A percentile compares a stretch with the other conserved stretches of the same genome.
Conservation (phyloP, 2,329 filamentous ascomycete species). For the Botrytis deweyae region DNA sequence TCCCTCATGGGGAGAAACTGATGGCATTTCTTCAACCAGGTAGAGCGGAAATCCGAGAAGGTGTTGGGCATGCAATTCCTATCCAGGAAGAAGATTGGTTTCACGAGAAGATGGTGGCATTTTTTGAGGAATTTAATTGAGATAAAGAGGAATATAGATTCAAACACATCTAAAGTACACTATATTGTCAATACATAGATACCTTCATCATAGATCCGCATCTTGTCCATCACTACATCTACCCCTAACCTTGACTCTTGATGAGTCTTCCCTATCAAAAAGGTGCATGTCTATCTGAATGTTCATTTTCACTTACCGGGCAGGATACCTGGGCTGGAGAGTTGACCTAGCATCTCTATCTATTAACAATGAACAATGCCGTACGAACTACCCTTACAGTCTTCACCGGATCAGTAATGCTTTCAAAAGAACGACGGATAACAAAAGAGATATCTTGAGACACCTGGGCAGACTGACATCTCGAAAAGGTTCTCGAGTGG, state of each 20-base stretch:
- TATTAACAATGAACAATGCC: neutral
- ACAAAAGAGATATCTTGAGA: neutral
- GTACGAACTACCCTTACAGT: neutral
- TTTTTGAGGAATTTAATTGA: conserved; percentile 10
- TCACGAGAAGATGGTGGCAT: conserved; percentile 46
- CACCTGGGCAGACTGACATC: neutral
- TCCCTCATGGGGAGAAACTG: conserved; percentile 67
- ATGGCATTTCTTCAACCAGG: conserved; percentile 63
- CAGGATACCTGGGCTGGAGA: neutral
- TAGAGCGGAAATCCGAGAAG: conserved; percentile 62
- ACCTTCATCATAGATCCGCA: neutral
- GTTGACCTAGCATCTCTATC: neutral
- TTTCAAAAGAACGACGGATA: neutral
- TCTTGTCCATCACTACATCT: neutral
- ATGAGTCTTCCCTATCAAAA: neutral
- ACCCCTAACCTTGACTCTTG: neutral
- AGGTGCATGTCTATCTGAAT: neutral
- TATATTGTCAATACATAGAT: neutral
- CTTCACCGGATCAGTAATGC: neutral
- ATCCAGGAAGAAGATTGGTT: conserved; percentile 71
- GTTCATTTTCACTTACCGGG: neutral
- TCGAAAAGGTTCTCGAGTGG: neutral
- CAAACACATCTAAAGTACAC: no score
- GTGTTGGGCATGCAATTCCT: conserved; percentile 71
- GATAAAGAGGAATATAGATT: neutral